Conservation (phyloP, 2,329 filamentous ascomycete species). For the Aspergillus transmontanensis region DNA sequence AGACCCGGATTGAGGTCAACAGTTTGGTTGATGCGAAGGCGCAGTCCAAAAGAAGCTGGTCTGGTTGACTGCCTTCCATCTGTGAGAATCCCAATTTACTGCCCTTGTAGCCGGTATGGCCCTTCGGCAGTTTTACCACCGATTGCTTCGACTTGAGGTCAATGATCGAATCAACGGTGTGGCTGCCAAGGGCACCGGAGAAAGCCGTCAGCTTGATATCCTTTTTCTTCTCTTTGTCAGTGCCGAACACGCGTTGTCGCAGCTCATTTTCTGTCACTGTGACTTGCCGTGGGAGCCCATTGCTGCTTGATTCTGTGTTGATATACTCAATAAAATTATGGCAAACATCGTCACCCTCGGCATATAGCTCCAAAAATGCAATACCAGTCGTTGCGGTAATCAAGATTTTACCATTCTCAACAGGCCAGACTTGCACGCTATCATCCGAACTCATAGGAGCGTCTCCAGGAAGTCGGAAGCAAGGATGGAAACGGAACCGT, state of each 20-base stretch:
- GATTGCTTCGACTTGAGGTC: constrained; percentile 71
- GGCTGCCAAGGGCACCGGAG: constrained; percentile 72
- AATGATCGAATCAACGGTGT: constrained; percentile 77
- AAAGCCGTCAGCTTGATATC: constrained; percentile 71
- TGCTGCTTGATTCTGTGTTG: constrained; percentile 59
- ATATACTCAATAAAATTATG: constrained; percentile 80
- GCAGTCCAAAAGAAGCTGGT: constrained; percentile 75
- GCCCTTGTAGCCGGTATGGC: constrained; percentile 74
- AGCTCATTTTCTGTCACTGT: constrained; percentile 74
- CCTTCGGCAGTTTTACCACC: constrained; percentile 72
- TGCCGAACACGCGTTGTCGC: constrained; percentile 69
- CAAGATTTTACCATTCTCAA: constrained; percentile 75
- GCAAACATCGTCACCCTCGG: constrained; percentile 79
- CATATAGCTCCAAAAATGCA: constrained; percentile 80
- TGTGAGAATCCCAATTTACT: constrained; percentile 72
- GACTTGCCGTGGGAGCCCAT: constrained; percentile 69
- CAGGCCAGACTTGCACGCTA: constrained; percentile 82
- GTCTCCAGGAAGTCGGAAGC: constrained; percentile 83
- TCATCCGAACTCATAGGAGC: constrained; percentile 64
- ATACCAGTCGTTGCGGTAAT: constrained; percentile 80
- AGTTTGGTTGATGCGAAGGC: constrained; percentile 70
- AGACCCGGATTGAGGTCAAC: constrained; percentile 73
- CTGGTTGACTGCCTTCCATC: constrained; percentile 68
- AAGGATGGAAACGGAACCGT: constrained; percentile 86
- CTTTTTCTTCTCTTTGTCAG: constrained; percentile 67